Conservation (phyloP, 352 stramenopile genomes). For the Phytopythium boreale region DNA sequence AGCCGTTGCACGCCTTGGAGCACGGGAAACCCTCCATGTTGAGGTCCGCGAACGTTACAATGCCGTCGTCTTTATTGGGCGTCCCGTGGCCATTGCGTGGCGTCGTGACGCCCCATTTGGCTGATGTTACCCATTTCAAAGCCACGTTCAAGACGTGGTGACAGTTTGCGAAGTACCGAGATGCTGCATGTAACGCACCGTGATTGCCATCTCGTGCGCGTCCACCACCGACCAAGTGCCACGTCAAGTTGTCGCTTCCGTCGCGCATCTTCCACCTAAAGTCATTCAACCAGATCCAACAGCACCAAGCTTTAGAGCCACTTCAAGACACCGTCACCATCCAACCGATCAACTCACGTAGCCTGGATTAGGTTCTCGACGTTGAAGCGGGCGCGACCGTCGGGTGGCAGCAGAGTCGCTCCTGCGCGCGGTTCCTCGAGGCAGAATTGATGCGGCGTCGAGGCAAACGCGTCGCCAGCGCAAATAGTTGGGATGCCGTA, state of each 20-base stretch:
- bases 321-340: neutral
- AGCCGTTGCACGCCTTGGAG: conserved; percentile 63
- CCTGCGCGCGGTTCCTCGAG: conserved; percentile 38
- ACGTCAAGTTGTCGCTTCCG: conserved; percentile 41
- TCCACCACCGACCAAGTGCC: conserved; percentile 59
- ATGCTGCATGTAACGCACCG: conserved; percentile 18
- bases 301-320: neutral
- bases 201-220: conserved; percentile 52
- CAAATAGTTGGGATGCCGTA: conserved; percentile 76
- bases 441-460: conserved; percentile 50
- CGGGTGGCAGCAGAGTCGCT: conserved; percentile 26
- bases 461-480: conserved; percentile 53
- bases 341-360: conserved; percentile 20
- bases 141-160: neutral
- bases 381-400: conserved; percentile 65
- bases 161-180: neutral
- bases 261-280: conserved; percentile 33
- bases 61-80: conserved; percentile 10
- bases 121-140: conserved; percentile 13
- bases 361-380: conserved; percentile 78
- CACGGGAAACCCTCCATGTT: conserved; percentile 87
- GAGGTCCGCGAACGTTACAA: conserved; percentile 66
- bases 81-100: conserved; percentile 20
- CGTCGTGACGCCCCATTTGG: conserved; percentile 70
- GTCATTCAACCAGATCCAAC: neutral